phyloP scores from a whole-genome alignment of 2,329 filamentous ascomycete species.

The Arachnomyces sp. region DNA sequence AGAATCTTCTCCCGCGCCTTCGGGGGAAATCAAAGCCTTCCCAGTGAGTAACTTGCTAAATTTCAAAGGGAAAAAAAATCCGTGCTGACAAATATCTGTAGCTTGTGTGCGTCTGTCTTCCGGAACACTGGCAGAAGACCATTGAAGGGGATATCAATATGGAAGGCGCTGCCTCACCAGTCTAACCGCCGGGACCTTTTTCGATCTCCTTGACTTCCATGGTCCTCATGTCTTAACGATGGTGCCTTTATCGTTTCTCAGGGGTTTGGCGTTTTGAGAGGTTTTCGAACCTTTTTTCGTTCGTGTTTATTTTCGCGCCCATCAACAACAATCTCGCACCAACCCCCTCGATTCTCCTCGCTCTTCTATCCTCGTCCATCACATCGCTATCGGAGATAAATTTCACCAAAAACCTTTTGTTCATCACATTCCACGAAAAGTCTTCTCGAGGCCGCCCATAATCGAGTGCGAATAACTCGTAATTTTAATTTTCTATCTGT shows the following conservation, averaged over 20 bases:
- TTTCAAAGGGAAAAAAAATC: slow-evolving; percentile 1
- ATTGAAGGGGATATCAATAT: slow-evolving; percentile 67
- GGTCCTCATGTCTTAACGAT: slow-evolving; percentile 32
- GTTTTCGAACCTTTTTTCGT: slow-evolving; percentile 1
- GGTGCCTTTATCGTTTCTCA: slow-evolving; percentile 19
- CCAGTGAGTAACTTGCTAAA: slow-evolving; percentile 40
- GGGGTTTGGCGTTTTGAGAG: slow-evolving; percentile 10
- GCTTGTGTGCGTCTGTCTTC: slow-evolving; percentile 88
- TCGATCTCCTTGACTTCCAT: slow-evolving; percentile 14
- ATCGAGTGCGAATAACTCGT: slow-evolving; percentile 1
- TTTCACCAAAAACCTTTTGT: not conserved
- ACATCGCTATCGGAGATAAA: not conserved
- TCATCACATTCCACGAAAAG: not conserved
- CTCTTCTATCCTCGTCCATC: slow-evolving; percentile 6
- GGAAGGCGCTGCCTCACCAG: slow-evolving; percentile 15
- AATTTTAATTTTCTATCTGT: slow-evolving; percentile 1
- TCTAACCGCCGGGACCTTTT: slow-evolving; percentile 9
- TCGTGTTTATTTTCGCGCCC: not conserved
- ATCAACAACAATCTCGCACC: slow-evolving; percentile 1
- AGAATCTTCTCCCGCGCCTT: slow-evolving; percentile 54
- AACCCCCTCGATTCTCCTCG: slow-evolving; percentile 11
- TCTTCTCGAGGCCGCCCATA: not conserved
- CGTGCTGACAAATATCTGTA: slow-evolving; percentile 12
- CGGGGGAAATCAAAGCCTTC: slow-evolving; percentile 93
- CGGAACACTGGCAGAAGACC: slow-evolving; percentile 93